Evolutionary conservation across 2,329 filamentous ascomycete species (phyloP).

Genomic region (Tolypocladium paradoxum): DNA sequence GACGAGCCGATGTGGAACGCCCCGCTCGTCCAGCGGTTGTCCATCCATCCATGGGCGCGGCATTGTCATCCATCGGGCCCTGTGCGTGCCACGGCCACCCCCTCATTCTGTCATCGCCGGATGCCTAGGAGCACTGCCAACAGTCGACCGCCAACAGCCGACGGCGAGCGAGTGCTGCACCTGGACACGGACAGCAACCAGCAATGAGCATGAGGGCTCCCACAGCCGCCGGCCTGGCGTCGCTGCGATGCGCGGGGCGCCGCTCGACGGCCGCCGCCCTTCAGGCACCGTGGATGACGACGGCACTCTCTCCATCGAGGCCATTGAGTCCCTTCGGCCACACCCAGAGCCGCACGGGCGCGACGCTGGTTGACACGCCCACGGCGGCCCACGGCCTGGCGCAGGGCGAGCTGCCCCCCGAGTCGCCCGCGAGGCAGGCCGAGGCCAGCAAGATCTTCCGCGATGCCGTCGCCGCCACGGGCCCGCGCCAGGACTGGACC

Average conservation of each 20-base stretch:
- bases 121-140: no score
- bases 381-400: constrained; percentile 1
- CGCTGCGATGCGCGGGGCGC: constrained; percentile 2
- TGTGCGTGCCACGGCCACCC: background rate
- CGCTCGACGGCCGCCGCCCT: background rate
- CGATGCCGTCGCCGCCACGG: constrained; percentile 47
- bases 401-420: constrained; percentile 1
- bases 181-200: no score
- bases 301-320: background rate
- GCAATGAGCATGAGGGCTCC: background rate
- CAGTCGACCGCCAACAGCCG: background rate
- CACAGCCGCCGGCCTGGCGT: constrained; percentile 1
- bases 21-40: background rate
- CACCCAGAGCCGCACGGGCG: constrained; percentile 1
- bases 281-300: constrained; percentile 3
- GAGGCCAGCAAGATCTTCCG: constrained; percentile 24
- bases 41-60: background rate
- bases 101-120: background rate
- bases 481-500: constrained; percentile 65
- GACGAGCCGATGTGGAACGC: background rate
- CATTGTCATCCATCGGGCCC: background rate
- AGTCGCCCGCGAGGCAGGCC: constrained; percentile 1
- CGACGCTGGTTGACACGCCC: constrained; percentile 7
- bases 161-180: background rate
- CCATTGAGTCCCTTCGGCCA: background rate